Evolutionary conservation across 2,329 filamentous ascomycete species (phyloP).

Genomic region (Monosporascus cannonballus): DNA sequence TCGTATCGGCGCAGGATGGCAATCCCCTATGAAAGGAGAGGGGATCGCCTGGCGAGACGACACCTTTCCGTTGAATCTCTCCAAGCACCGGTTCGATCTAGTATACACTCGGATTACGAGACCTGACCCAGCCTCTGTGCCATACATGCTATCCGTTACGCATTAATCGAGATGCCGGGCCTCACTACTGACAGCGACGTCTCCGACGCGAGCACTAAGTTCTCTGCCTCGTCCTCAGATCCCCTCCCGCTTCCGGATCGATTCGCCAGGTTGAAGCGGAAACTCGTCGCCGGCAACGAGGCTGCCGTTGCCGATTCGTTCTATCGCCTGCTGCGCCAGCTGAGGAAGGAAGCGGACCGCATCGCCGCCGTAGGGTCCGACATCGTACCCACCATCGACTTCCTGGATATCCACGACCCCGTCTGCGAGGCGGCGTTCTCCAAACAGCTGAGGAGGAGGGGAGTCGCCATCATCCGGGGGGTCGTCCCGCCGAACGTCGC

Average conservation of each 20-base stretch:
- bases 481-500: slow-evolving; percentile 59
- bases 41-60: no score
- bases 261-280: slow-evolving; percentile 36
- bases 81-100: no score
- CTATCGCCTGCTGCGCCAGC: slow-evolving; percentile 30
- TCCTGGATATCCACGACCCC: slow-evolving; percentile 29
- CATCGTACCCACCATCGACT: slow-evolving; percentile 36
- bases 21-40: no score
- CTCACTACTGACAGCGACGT: slow-evolving; percentile 11
- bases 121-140: no score
- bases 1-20: no score
- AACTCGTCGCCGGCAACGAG: slow-evolving; percentile 33
- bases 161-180: not conserved
- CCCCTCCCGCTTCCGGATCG: slow-evolving; percentile 34
- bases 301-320: slow-evolving; percentile 33
- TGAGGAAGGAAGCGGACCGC: slow-evolving; percentile 31
- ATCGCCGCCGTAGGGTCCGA: slow-evolving; percentile 28
- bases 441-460: slow-evolving; percentile 43
- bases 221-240: slow-evolving; percentile 26
- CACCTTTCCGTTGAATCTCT: no score
- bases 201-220: slow-evolving; percentile 14
- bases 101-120: no score
- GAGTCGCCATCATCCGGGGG: slow-evolving; percentile 59
- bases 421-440: slow-evolving; percentile 19
- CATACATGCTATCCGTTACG: no score